phyloP scores from a whole-genome alignment of 2,329 filamentous ascomycete genomes.

The Penicillium fuscoglaucum region DNA sequence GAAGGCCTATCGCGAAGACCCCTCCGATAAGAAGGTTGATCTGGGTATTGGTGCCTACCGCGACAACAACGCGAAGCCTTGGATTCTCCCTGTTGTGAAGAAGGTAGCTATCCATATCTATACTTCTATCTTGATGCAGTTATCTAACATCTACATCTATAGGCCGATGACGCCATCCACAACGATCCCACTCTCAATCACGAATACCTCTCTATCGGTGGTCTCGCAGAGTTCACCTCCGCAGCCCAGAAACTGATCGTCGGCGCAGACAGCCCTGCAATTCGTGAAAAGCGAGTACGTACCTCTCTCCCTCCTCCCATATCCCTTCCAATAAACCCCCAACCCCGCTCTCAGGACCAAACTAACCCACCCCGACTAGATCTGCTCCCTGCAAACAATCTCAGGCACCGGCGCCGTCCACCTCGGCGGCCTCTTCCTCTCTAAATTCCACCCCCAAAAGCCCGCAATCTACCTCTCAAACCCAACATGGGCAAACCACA shows the following conservation, averaged over 20 bases:
- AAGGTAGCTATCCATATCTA: constrained; percentile 60
- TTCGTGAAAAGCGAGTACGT: constrained; percentile 74
- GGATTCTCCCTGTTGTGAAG: constrained; percentile 93
- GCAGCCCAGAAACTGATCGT: constrained; percentile 91
- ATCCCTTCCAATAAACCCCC: neutral
- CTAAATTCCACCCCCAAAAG: constrained; percentile 77
- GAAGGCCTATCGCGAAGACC: constrained; percentile 80
- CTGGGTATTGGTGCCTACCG: constrained; percentile 93
- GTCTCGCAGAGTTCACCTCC: constrained; percentile 78
- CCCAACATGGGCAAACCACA: constrained; percentile 98
- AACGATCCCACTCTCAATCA: constrained; percentile 91
- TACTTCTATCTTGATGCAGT: neutral
- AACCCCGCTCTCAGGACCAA: neutral
- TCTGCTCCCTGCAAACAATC: constrained; percentile 85
- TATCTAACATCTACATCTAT: constrained; percentile 17
- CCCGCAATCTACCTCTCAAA: constrained; percentile 84
- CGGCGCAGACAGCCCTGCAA: constrained; percentile 74
- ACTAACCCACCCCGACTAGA: constrained; percentile 37
- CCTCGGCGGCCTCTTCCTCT: constrained; percentile 87
- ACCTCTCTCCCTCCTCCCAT: neutral
- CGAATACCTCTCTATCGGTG: constrained; percentile 96
- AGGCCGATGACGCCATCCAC: constrained; percentile 89
- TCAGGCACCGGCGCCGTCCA: constrained; percentile 96
- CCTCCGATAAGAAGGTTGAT: constrained; percentile 79
- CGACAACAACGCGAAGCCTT: constrained; percentile 93